Evolutionary conservation across 2,329 filamentous ascomycete genomes (phyloP), one percentile per base, ranked within the genome.

Genomic region (Byssothecium circinans): DNA sequence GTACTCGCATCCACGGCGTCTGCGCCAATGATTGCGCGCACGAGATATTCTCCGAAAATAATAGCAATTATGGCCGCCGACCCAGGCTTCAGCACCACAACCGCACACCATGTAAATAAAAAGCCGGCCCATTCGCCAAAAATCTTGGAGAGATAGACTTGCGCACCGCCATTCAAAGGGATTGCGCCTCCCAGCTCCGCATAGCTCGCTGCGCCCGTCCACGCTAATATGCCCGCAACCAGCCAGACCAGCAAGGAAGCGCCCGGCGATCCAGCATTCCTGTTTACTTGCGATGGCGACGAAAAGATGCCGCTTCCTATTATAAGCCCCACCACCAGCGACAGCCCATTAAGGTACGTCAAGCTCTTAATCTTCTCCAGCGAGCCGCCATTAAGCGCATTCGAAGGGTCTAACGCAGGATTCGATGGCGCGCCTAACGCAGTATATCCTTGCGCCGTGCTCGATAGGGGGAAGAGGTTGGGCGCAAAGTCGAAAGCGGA

Each of bases 281-380:
- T 82, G 72, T 94, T 96, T 61, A 99, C 92, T 67, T 95, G 89
- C 45, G 89, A 91, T 0, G 92, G 92, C 18, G 90, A 95, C 3
- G 90, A 95, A 74, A 97, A 99, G 64, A 99, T 96, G 12, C 92
- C 94, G 19, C 89, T 95, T 2, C 94, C 94, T 65, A 99, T 97
- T 58, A 97, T 95, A 54, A 99, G 74, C 1, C 94, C 92, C 40
- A 97, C 82, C 41, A 99, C 88, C 48, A 99, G 78, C 19, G 90
- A 95, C 48, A 99, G 73, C 1, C 94, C 94, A 70, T 99, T 99
- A 38, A 97, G 69, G 67, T 92, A 97, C 22, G 94, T 97, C 71
- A 99, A 75, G 12, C 89, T 95, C 77, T 99, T 99, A 76, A 95
- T 87, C 70, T 90, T 94, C 78, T 99, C 94, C 55, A 97, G 74